Base-by-base conservation (phyloP, 257 asterid genomes). In the Buddleja alternifolia region DNA sequence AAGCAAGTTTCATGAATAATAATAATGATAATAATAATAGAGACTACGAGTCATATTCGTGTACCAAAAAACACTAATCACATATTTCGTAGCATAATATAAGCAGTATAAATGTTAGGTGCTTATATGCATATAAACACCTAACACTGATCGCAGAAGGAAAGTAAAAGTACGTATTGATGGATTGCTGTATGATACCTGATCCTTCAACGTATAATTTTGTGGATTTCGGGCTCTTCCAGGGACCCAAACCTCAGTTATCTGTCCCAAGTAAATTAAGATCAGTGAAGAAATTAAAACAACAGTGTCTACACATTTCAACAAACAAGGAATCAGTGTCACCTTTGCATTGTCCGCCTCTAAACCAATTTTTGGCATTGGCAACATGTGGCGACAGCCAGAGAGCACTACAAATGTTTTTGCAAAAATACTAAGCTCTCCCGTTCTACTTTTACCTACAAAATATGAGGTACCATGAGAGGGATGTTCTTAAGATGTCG, bases 351-450 rank as follows among this genome's bases (percentile, higher is more conserved):
- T 79, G 8, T 92, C 96, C 0, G 82, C 52, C 36, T 83, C 92
- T 10, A 82, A 85, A 29, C 84, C 88, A 56, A 65, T 66, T 73
- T 84, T 83, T 70, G 76, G 92, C 37, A 87, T 74, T 15, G 98
- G 95, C 96, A 92, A 81, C 97, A 88, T 92, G 73, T 88, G 97
- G 44, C 86, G 88, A 80, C 98, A 88, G 68, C 84, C 95, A 46
- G 95, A 86, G 24, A 92, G 85, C 66, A 88, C 88, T 0, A 58
- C 20, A 69, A 86, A 83, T 66, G 84, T 73, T 74, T 83, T 87
- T 5, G 96, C 91, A 16, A 92, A 92, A 67, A 92, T 81, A 80
- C 98, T 92, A 51, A 92, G 88, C 86, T 90, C 96, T 6, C 95
- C 97, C 73, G 91, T 88, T 74, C 84, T 92, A 71, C 84, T 85